Conservation (phyloP, 2,329 filamentous ascomycete species). For the Fusarium agapanthi region DNA sequence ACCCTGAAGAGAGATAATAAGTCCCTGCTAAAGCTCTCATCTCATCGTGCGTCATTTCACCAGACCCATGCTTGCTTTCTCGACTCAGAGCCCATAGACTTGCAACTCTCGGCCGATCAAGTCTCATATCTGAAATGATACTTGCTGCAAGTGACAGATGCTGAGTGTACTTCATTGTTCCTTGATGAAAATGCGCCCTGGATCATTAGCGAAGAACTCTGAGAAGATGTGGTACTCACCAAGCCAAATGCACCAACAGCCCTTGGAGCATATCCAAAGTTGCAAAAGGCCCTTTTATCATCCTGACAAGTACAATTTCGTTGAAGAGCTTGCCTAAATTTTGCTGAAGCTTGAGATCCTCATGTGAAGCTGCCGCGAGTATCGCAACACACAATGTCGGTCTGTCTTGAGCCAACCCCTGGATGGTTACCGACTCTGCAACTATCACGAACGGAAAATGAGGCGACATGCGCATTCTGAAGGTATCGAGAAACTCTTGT, state of each 20-base stretch:
- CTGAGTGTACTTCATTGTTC: conserved; percentile 42
- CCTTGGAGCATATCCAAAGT: conserved; percentile 45
- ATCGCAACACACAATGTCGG: conserved; percentile 43
- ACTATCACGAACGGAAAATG: conserved; percentile 46
- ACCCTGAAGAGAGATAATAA: conserved; percentile 47
- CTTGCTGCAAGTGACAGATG: conserved; percentile 45
- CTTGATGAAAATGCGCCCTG: conserved; percentile 47
- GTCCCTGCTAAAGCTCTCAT: conserved; percentile 44
- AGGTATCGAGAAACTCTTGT: conserved; percentile 39
- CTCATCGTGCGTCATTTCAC: conserved; percentile 41
- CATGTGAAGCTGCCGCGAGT: conserved; percentile 39
- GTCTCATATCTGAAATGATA: conserved; percentile 44
- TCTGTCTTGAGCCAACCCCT: conserved; percentile 32
- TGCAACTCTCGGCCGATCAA: conserved; percentile 42
- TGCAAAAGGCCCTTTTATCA: conserved; percentile 39
- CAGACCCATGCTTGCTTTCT: conserved; percentile 20
- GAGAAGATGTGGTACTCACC: conserved; percentile 27
- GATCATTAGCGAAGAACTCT: conserved; percentile 3
- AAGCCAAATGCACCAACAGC: conserved; percentile 44
- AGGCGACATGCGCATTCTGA: conserved; percentile 37
- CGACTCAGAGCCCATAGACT: conserved; percentile 43
- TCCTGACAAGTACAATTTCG: conserved; percentile 36
- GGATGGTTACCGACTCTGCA: conserved; percentile 19
- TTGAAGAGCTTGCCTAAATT: conserved; percentile 42
- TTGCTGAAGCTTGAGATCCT: conserved; percentile 38